Evolutionary conservation across 2,329 filamentous ascomycete genomes (phyloP).

Genomic region (Clonostachys chloroleuca): DNA sequence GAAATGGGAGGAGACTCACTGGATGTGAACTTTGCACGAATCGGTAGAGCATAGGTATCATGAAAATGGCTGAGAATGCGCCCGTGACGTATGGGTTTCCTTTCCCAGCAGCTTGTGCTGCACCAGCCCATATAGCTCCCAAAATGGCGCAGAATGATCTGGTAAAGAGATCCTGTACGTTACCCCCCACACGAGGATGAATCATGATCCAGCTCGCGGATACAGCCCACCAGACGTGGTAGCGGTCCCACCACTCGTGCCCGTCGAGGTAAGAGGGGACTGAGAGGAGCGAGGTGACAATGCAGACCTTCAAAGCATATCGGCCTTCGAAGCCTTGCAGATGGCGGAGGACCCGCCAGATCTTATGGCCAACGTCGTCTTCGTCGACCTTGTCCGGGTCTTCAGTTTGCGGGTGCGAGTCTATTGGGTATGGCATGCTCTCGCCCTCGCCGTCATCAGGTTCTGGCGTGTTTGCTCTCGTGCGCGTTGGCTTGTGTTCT

Average conservation of each 20-base stretch:
- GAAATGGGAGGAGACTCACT: constrained; percentile 19
- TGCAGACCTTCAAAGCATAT: constrained; percentile 51
- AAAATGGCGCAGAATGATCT: constrained; percentile 42
- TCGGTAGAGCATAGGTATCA: constrained; percentile 56
- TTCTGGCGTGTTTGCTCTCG: constrained; percentile 6
- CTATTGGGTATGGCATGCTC: background rate
- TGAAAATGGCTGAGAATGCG: constrained; percentile 49
- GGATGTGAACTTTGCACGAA: constrained; percentile 51
- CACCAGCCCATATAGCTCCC: constrained; percentile 49
- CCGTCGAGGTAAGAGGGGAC: constrained; percentile 48
- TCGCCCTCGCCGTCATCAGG: constrained; percentile 7
- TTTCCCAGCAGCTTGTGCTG: constrained; percentile 42
- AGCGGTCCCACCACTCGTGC: constrained; percentile 47
- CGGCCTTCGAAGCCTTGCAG: constrained; percentile 53
- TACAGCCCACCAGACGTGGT: constrained; percentile 56
- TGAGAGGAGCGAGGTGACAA: constrained; percentile 45
- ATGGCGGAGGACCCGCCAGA: constrained; percentile 45
- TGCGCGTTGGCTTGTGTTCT: constrained; percentile 21
- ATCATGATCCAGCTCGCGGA: constrained; percentile 52
- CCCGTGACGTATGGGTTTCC: constrained; percentile 52
- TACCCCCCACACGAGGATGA: constrained; percentile 46
- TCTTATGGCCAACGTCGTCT: constrained; percentile 26
- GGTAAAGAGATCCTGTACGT: constrained; percentile 51
- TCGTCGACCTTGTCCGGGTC: background rate
- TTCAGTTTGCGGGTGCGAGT: background rate